phyloP scores from a whole-genome alignment of 2,329 filamentous ascomycete species.

The Verruconis gallopava region DNA sequence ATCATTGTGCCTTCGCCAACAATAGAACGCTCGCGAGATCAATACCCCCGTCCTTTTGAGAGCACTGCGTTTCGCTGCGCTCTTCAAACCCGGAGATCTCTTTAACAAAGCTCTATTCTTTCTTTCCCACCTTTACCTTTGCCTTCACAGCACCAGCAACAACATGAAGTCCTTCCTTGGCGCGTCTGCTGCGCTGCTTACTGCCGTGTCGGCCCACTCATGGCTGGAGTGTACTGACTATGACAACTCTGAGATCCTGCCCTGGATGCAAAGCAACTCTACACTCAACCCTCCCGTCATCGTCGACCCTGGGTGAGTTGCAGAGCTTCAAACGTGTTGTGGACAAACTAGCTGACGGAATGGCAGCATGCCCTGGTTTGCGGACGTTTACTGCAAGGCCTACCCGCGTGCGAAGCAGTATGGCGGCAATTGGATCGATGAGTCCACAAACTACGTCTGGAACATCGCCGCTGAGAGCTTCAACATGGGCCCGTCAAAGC shows the following conservation, averaged over 20 bases:
- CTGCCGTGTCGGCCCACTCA: slow-evolving; percentile 15
- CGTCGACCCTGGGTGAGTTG: slow-evolving; percentile 8
- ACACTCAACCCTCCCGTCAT: slow-evolving; percentile 10
- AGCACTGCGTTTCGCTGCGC: not conserved
- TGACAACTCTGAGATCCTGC: slow-evolving; percentile 16
- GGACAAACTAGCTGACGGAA: not conserved
- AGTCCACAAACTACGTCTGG: slow-evolving; percentile 14
- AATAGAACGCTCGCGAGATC: not conserved
- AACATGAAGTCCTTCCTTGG: slow-evolving; percentile 9
- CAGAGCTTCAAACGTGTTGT: not conserved
- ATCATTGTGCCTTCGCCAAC: not conserved
- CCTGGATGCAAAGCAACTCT: slow-evolving; percentile 15
- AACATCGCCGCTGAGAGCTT: slow-evolving; percentile 12
- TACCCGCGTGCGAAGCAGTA: slow-evolving; percentile 17
- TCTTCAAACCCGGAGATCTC: too few species aligned
- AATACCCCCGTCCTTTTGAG: not conserved
- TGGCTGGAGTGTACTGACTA: slow-evolving; percentile 18
- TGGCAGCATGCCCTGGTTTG: slow-evolving; percentile 14
- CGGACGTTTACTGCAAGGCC: slow-evolving; percentile 16
- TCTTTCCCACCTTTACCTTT: too few species aligned
- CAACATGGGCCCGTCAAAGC: slow-evolving; percentile 9
- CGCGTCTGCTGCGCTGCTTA: slow-evolving; percentile 6
- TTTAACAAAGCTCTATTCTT: too few species aligned
- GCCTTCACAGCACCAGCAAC: not conserved
- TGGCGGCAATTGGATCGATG: slow-evolving; percentile 17